Evolutionary conservation across 306 rosid species (phyloP).

Genomic region (Cercis canadensis): DNA sequence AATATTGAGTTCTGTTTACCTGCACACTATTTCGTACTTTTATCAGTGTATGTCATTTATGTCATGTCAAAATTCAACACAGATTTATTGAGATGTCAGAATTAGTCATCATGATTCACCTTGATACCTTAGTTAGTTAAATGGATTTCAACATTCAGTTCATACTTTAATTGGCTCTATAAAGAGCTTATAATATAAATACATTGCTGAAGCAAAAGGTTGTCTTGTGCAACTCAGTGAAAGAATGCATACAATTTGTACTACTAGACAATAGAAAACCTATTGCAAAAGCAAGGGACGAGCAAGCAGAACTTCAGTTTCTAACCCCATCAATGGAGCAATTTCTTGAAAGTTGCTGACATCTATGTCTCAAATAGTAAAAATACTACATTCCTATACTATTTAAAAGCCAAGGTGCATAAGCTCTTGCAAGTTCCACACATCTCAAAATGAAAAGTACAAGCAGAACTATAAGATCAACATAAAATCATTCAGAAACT

Average conservation of each 20-base stretch:
- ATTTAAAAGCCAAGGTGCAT: neutral
- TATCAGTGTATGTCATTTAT: too few species aligned
- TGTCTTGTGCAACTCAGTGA: neutral
- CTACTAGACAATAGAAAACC: neutral
- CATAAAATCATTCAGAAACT: conserved; percentile 6
- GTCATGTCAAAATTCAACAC: too few species aligned
- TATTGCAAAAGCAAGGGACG: neutral
- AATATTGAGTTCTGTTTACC: too few species aligned
- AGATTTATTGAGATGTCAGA: too few species aligned
- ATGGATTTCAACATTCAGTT: too few species aligned
- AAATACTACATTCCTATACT: neutral
- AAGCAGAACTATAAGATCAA: conserved; percentile 1
- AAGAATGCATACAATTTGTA: neutral
- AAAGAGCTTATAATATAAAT: too few species aligned
- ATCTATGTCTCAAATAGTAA: neutral
- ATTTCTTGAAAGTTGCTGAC: neutral
- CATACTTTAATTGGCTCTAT: too few species aligned
- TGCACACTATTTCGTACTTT: too few species aligned
- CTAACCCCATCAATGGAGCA: neutral
- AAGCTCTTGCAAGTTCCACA: neutral
- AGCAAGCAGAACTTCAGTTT: neutral
- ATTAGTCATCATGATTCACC: too few species aligned
- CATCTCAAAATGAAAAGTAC: neutral
- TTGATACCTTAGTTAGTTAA: too few species aligned
- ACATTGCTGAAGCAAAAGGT: neutral